Conservation (phyloP, 805 yeast genomes). For the Saccharomycopsis microspora region DNA sequence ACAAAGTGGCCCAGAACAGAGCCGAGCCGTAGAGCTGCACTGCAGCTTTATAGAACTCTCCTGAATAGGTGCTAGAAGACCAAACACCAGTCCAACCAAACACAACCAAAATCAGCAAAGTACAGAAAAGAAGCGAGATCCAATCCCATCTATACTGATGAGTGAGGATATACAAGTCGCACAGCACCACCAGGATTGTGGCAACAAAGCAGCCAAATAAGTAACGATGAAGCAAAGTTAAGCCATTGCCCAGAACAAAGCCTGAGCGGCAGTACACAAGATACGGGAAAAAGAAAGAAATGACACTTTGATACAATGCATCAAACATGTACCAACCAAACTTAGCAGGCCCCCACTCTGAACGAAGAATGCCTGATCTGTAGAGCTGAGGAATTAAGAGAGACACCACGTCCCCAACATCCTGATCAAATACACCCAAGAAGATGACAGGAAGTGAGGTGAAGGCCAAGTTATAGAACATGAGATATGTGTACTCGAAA, state of each 20-base stretch:
- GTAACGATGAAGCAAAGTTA: conserved; percentile 58
- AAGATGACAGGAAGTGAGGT: conserved; percentile 75
- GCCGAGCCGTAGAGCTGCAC: conserved; percentile 50
- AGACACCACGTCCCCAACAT: conserved; percentile 59
- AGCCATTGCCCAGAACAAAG: conserved; percentile 39
- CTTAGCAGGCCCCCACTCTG: conserved; percentile 59
- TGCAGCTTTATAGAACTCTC: conserved; percentile 59
- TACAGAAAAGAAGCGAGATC: conserved; percentile 45
- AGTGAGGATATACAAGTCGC: conserved; percentile 52
- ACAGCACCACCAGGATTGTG: conserved; percentile 52
- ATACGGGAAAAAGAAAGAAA: conserved; percentile 68
- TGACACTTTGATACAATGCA: conserved; percentile 64
- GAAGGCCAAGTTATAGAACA: conserved; percentile 74
- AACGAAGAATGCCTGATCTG: conserved; percentile 57
- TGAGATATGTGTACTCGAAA: conserved; percentile 67
- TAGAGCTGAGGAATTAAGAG: conserved; percentile 66
- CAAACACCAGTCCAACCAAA: conserved; percentile 77
- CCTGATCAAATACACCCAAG: conserved; percentile 73
- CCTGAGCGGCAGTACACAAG: conserved; percentile 33
- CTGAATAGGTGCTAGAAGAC: conserved; percentile 42
- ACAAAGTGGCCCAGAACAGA: conserved; percentile 56
- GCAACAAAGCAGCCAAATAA: conserved; percentile 62
- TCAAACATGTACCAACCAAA: conserved; percentile 68
- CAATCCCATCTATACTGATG: conserved; percentile 80
- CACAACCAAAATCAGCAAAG: conserved; percentile 46